Evolutionary conservation across 768 basidiomycete species (phyloP).

Genomic region (Phaeotremella skinneri): DNA sequence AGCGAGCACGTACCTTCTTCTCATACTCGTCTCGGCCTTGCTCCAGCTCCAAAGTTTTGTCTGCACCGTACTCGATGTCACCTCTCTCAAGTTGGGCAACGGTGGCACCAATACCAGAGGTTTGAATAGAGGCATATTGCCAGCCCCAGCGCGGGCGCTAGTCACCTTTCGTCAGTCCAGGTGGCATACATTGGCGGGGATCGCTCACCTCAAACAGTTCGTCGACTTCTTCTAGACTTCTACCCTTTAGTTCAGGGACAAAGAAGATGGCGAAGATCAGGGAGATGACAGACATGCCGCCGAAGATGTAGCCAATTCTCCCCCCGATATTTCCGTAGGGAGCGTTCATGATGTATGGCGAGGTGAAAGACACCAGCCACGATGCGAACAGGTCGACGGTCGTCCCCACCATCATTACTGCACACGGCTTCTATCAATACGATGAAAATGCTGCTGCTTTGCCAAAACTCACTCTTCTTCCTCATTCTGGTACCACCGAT

Average conservation of each 20-base stretch:
- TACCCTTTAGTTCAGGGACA: conserved; percentile 18
- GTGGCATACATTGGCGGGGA: not conserved
- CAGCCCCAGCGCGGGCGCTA: conserved; percentile 25
- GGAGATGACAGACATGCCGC: conserved; percentile 25
- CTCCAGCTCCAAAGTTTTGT: not conserved
- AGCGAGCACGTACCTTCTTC: not conserved
- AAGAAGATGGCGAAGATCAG: conserved; percentile 11
- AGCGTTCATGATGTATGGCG: conserved; percentile 9
- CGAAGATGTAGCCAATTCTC: conserved; percentile 32
- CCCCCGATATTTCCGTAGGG: conserved; percentile 14
- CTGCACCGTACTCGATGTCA: not conserved
- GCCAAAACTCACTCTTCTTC: conserved; percentile 20
- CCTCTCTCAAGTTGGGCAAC: conserved; percentile 20
- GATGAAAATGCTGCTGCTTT: not conserved
- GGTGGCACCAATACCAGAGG: conserved; percentile 21
- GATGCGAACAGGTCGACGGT: conserved; percentile 11
- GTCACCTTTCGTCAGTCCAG: conserved; percentile 1
- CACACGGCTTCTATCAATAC: not conserved
- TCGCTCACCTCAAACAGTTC: conserved; percentile 15
- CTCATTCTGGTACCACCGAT: conserved; percentile 25
- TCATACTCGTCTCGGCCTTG: not conserved
- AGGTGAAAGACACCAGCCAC: conserved; percentile 5
- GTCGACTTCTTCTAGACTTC: conserved; percentile 23
- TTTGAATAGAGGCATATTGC: conserved; percentile 23
- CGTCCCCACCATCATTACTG: conserved; percentile 13